phyloP scores from a whole-genome alignment of 805 yeast genomes.

The Wickerhamomyces chaumierensis region DNA sequence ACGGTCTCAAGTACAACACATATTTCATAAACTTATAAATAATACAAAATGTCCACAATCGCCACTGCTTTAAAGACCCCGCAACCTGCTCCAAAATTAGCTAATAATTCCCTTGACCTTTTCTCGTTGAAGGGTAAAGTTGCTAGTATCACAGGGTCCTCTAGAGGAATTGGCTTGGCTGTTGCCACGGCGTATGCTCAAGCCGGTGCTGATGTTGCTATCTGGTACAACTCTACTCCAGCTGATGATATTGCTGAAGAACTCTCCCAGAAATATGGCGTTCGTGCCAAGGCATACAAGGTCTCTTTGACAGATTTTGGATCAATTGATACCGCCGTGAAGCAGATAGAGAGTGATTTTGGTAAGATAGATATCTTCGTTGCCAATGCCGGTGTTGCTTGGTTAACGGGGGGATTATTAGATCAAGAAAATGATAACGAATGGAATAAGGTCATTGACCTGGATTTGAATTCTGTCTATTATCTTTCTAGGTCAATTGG shows the following conservation, averaged over 20 bases:
- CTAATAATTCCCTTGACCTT: slow-evolving; percentile 46
- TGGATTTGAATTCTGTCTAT: slow-evolving; percentile 73
- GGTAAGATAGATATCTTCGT: slow-evolving; percentile 70
- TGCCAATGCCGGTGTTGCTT: slow-evolving; percentile 84
- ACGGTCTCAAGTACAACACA: background rate
- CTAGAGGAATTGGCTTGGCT: slow-evolving; percentile 74
- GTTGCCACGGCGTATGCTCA: slow-evolving; percentile 80
- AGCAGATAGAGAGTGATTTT: slow-evolving; percentile 48
- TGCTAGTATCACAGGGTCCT: slow-evolving; percentile 76
- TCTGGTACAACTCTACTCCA: slow-evolving; percentile 20
- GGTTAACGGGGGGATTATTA: slow-evolving; percentile 55
- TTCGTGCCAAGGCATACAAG: slow-evolving; percentile 48
- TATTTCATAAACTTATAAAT: background rate
- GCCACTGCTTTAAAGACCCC: slow-evolving; percentile 27
- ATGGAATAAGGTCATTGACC: slow-evolving; percentile 64
- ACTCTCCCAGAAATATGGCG: slow-evolving; percentile 50
- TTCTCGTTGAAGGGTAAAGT: slow-evolving; percentile 79
- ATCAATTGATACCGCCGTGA: slow-evolving; percentile 20
- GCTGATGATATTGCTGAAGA: slow-evolving; percentile 31
- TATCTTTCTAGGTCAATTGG: slow-evolving; percentile 74
- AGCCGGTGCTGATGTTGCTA: slow-evolving; percentile 80
- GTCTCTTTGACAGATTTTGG: slow-evolving; percentile 22
- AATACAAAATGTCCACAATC: slow-evolving; percentile 8
- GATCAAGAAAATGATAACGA: slow-evolving; percentile 33
- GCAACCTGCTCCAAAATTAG: slow-evolving; percentile 36